Evolutionary conservation across 2,329 filamentous ascomycete genomes (phyloP), one percentile per base, ranked within the genome.

Genomic region (Pyrenochaeta sp.): DNA sequence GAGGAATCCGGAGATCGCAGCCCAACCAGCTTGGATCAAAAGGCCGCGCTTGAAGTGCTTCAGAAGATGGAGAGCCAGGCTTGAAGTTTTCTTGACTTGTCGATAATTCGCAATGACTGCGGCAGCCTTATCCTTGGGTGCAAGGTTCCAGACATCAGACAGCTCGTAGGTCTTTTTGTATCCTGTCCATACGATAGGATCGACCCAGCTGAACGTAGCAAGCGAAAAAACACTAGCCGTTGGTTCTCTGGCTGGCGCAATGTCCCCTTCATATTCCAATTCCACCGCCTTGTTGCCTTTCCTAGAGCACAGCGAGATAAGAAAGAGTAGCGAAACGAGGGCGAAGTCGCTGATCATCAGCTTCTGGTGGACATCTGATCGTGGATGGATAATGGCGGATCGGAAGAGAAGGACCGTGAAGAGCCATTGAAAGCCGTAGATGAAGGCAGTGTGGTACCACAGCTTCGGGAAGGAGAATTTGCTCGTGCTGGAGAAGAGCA

Each of bases 241-340:
- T 6, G 92, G 91, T 73, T 99, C 93, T 58, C 85, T 87, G 2
- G 93, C 94, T 17, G 95, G 95, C 68, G 94, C 87, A 45, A 99
- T 85, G 29, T 89, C 90, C 56, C 90, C 91, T 75, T 97, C 93
- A 81, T 93, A 93, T 75, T 97, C 92, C 68, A 98, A 75, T 40
- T 93, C 77, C 11, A 99, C 90, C 2, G 90, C 87, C 76, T 92
- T 95, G 76, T 98, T 98, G 39, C 95, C 95, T 78, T 92, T 95
- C 60, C 95, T 87, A 57, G 92, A 96, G 45, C 88, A 90, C 51
- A 96, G 76, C 37, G 91, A 87, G 71, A 97, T 88, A 40, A 85
- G 74, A 47, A 92, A 87, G 11, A 99, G 83, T 11, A 96, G 72
- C 0, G 89, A 88, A 5, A 85, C 86, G 54, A 98, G 79, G 1